A percentile compares a stretch with the other conserved stretches of the same genome.
phyloP scores from a whole-genome alignment of 1,284 basidiomycete genomes.

The Grifola frondosa region DNA sequence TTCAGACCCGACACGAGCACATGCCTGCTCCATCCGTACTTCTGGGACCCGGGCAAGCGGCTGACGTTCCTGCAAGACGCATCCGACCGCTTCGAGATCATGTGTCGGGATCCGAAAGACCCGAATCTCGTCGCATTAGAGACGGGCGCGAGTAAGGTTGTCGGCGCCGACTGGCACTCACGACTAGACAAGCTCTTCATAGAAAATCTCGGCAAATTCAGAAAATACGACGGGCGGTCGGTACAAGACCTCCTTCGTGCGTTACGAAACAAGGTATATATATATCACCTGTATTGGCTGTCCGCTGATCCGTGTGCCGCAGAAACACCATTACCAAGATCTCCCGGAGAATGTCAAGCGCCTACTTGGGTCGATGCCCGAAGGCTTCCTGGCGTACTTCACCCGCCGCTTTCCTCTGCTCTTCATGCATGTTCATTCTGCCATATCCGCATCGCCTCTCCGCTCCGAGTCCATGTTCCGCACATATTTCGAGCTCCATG shows the following conservation, averaged over 20 bases:
- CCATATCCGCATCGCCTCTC: constrained; percentile 68
- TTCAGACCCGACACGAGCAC: constrained; percentile 83
- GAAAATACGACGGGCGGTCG: constrained; percentile 90
- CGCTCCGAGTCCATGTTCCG: constrained; percentile 83
- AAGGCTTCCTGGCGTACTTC: constrained; percentile 92
- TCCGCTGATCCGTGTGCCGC: constrained; percentile 1
- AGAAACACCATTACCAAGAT: constrained; percentile 99
- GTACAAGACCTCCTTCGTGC: constrained; percentile 93
- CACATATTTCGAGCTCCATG: constrained; percentile 75
- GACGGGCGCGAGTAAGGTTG: constrained; percentile 60
- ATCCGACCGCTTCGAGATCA: constrained; percentile 96
- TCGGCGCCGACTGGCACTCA: constrained; percentile 87
- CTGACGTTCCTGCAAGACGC: constrained; percentile 95
- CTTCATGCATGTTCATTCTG: constrained; percentile 89
- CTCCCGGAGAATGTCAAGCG: constrained; percentile 87
- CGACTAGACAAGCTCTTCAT: constrained; percentile 88
- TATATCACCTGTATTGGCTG: neutral
- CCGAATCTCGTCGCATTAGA: constrained; percentile 78
- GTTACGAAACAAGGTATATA: constrained; percentile 87
- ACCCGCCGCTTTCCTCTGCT: constrained; percentile 88
- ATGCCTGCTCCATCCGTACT: constrained; percentile 92
- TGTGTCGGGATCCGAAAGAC: constrained; percentile 90
- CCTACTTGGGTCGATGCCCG: constrained; percentile 86
- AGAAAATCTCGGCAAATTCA: constrained; percentile 93
- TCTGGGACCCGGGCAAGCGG: constrained; percentile 88